Evolutionary conservation across 139 green algal species (phyloP).

Genomic region (Coelastrella sp.): DNA sequence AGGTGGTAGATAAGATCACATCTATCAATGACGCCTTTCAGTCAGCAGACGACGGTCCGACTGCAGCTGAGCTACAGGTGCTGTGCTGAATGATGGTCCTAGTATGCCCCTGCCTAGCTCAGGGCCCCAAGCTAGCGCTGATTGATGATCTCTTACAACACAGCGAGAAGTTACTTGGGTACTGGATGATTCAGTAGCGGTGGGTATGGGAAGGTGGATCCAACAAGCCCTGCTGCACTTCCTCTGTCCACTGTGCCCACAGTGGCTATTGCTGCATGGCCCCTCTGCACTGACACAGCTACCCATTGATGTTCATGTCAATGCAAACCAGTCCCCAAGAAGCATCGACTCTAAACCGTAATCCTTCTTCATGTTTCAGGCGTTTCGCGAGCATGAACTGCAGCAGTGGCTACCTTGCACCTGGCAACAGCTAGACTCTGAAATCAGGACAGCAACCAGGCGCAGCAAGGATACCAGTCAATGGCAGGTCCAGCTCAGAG

Average conservation of each 20-base stretch:
- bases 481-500: slow-evolving; percentile 63
- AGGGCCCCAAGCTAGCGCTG: no score
- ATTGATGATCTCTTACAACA: background rate
- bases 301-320: no score
- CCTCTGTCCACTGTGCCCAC: no score
- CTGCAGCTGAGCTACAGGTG: slow-evolving; percentile 53
- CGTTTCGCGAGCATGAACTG: slow-evolving; percentile 1
- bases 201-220: background rate
- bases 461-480: background rate
- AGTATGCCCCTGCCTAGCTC: no score
- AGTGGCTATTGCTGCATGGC: no score
- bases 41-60: slow-evolving; percentile 49
- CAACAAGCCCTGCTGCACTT: no score
- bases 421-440: slow-evolving; percentile 60
- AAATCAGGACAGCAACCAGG: slow-evolving; percentile 18
- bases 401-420: slow-evolving; percentile 36
- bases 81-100: background rate
- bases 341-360: no score
- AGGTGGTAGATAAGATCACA: slow-evolving; percentile 9
- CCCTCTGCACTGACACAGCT: no score
- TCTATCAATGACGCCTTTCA: slow-evolving; percentile 46
- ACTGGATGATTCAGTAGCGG: slow-evolving; percentile 74
- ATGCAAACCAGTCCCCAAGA: no score
- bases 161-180: slow-evolving; percentile 81
- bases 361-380: background rate